Conservation (phyloP, 352 stramenopile genomes). For the Phytophthora citrophthora region DNA sequence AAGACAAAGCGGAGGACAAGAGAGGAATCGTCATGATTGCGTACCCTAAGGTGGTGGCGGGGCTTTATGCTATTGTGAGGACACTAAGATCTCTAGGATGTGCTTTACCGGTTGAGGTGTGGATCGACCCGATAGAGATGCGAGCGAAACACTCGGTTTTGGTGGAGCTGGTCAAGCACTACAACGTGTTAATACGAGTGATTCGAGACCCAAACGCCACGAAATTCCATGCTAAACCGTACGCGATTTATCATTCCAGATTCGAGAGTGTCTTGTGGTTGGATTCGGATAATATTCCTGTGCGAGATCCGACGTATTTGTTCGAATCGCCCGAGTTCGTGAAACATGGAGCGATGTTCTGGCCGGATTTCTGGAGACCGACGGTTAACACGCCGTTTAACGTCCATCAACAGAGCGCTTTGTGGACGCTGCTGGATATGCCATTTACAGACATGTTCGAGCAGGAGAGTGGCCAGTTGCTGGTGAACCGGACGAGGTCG, state of each 20-base stretch:
- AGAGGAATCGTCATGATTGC: slow-evolving; percentile 75
- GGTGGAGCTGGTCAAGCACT: slow-evolving; percentile 52
- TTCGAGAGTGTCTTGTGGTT: slow-evolving; percentile 85
- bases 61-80: slow-evolving; percentile 74
- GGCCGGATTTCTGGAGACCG: slow-evolving; percentile 86
- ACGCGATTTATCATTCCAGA: slow-evolving; percentile 73
- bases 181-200: slow-evolving; percentile 62
- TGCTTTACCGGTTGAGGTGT: slow-evolving; percentile 64
- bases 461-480: slow-evolving; percentile 79
- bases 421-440: slow-evolving; percentile 83
- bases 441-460: slow-evolving; percentile 90
- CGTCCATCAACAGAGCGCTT: slow-evolving; percentile 65
- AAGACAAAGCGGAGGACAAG: slow-evolving; percentile 14
- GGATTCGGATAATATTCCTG: slow-evolving; percentile 84
- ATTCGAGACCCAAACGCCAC: slow-evolving; percentile 68
- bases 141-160: slow-evolving; percentile 60
- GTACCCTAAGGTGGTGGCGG: slow-evolving; percentile 71
- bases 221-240: slow-evolving; percentile 83
- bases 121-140: slow-evolving; percentile 68
- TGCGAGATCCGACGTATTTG: slow-evolving; percentile 81
- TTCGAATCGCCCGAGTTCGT: slow-evolving; percentile 75
- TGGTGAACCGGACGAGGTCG: slow-evolving; percentile 62
- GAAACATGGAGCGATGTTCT: slow-evolving; percentile 75
- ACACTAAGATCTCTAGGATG: slow-evolving; percentile 55
- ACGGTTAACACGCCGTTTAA: slow-evolving; percentile 70